These are phyloP conservation scores for Furcasterigmium furcatum DNA, from an alignment of 2,329 filamentous ascomycete species.

Conservation along the genomic window DNA sequence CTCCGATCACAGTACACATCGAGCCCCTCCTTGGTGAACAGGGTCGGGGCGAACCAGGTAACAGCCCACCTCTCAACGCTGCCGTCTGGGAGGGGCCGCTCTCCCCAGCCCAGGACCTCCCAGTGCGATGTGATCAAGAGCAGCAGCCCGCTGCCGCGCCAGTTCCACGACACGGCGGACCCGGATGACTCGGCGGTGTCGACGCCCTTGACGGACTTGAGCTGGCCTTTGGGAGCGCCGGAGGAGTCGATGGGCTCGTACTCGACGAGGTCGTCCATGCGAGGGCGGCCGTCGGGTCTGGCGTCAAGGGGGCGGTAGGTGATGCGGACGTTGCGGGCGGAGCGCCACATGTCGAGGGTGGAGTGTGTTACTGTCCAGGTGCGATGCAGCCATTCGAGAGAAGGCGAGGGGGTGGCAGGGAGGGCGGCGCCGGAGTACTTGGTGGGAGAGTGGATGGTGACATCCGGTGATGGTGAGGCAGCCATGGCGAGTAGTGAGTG, in stretches of 20 bases:
- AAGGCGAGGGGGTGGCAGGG: slow-evolving; percentile 33
- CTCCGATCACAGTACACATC: slow-evolving; percentile 70
- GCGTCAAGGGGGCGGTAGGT: slow-evolving; percentile 60
- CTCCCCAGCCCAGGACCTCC: slow-evolving; percentile 78
- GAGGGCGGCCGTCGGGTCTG: slow-evolving; percentile 31
- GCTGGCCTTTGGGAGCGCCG: slow-evolving; percentile 22
- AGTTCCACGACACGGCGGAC: slow-evolving; percentile 56
- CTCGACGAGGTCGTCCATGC: slow-evolving; percentile 70
- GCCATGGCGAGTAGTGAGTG: background rate
- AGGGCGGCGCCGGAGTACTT: slow-evolving; percentile 35
- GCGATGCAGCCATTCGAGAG: slow-evolving; percentile 57
- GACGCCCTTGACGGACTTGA: slow-evolving; percentile 62
- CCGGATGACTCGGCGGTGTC: slow-evolving; percentile 42
- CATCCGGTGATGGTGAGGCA: slow-evolving; percentile 7
- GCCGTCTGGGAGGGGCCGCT: slow-evolving; percentile 36
- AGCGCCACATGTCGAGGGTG: slow-evolving; percentile 77
- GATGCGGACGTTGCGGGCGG: slow-evolving; percentile 76
- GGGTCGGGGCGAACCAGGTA: slow-evolving; percentile 78
- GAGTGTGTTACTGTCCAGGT: slow-evolving; percentile 76
- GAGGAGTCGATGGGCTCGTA: slow-evolving; percentile 55
- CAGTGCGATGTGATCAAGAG: slow-evolving; percentile 71
- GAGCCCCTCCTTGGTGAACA: slow-evolving; percentile 79
- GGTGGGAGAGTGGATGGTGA: slow-evolving; percentile 33
- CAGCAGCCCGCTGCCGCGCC: slow-evolving; percentile 75
- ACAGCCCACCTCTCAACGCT: slow-evolving; percentile 66